Percentiles rank a stretch among this genome's conserved stretches.
Conservation (phyloP, 78 protist genomes). For the Protostelium mycophagum region DNA sequence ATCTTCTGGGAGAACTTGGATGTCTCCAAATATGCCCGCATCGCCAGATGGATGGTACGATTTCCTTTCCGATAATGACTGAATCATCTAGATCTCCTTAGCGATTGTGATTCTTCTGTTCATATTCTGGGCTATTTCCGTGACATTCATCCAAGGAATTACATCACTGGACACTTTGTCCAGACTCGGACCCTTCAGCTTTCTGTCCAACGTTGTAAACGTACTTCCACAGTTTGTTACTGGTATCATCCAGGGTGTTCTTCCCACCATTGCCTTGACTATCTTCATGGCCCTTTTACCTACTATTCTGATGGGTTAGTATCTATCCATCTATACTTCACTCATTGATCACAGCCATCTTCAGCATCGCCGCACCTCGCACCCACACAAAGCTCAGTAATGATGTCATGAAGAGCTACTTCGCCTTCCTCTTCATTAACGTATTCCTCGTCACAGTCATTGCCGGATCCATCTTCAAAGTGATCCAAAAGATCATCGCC, state of each 20-base stretch:
- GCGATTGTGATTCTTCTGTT: constrained; percentile 16
- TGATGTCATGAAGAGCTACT: constrained; percentile 34
- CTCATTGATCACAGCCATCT: background rate
- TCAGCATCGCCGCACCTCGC: background rate
- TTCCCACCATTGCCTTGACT: constrained; percentile 35
- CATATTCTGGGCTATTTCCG: constrained; percentile 56
- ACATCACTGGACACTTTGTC: constrained; percentile 38
- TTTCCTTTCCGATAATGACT: too few species aligned
- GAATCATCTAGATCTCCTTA: constrained; percentile 11
- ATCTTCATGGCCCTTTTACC: constrained; percentile 40
- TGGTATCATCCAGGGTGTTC: constrained; percentile 61
- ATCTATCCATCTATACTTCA: background rate
- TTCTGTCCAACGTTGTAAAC: constrained; percentile 13
- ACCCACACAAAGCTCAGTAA: background rate
- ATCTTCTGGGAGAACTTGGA: constrained; percentile 38
- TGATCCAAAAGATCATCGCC: constrained; percentile 30
- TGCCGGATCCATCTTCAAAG: constrained; percentile 62
- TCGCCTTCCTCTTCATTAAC: constrained; percentile 43
- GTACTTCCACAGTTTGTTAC: constrained; percentile 12
- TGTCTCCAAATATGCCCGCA: constrained; percentile 10
- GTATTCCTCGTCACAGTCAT: constrained; percentile 56
- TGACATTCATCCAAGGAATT: constrained; percentile 41
- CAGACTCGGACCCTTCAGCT: constrained; percentile 28
- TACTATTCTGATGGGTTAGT: constrained; percentile 16
- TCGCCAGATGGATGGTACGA: constrained; percentile 22